Base-by-base conservation (phyloP, 345 rosid genomes). In the Triadica sebifera region DNA sequence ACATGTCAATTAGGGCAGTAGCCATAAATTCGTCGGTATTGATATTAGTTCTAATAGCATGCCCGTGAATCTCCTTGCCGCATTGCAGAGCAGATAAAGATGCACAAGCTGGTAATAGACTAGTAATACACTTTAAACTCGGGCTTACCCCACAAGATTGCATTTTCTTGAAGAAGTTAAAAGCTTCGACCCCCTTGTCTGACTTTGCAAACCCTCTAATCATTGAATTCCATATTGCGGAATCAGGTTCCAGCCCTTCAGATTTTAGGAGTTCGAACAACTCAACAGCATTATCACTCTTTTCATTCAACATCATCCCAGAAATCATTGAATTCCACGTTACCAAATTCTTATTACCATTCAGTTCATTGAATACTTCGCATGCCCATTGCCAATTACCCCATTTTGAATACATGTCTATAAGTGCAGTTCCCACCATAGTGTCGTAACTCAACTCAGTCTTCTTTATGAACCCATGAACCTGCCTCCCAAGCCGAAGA, bases 201-300 rank as follows among this genome's bases (percentile, higher is more conserved):
- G 79, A 49, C 17, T 86, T 89, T 68, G 88, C 74, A 80, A 89
- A 86, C 39, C 94, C 94, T 70, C 86, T 84, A 39, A 88, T 85
- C 78, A 88, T 78, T 7, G 91, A 90, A 76, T 90, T 90, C 90
- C 91, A 89, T 15, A 90, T 88, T 12, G 89, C 87, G 45, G 89
- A 82, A 84, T 90, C 90, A 29, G 90, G 88, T 62, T 85, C 79
- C 69, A 83, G 25, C 65, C 86, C 85, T 80, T 88, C 87, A 7
- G 77, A 77, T 60, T 72, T 83, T 67, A 88, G 16, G 78, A 69
- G 59, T 77, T 86, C 84, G 67, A 88, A 90, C 64, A 88, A 74
- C 77, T 77, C 81, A 65, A 83, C 75, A 50, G 92, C 87, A 37
- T 37, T 72, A 63, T 80, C 86, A 78, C 74, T 81, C 73, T 81